Evolutionary conservation across 306 rosid species (phyloP).

Genomic region (Acacia melanoxylon): DNA sequence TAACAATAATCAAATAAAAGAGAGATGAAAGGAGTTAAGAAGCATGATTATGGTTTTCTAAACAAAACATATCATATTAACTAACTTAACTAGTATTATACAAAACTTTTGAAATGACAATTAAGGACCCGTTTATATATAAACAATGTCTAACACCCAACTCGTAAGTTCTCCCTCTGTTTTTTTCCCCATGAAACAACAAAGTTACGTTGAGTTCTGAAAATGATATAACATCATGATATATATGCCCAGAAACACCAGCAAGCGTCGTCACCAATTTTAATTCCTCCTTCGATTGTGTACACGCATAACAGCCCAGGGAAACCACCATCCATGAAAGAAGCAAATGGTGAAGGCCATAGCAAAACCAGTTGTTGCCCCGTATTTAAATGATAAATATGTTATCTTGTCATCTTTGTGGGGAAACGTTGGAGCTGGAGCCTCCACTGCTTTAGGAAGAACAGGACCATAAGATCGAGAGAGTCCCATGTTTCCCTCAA

Average conservation of each 20-base stretch:
- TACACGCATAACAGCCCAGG: neutral
- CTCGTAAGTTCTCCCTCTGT: too few relatives aligned
- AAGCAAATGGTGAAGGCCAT: constrained; percentile 17
- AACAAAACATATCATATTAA: too few relatives aligned
- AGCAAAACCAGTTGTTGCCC: constrained; percentile 17
- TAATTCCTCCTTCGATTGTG: neutral
- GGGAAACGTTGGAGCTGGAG: neutral
- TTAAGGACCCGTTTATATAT: too few relatives aligned
- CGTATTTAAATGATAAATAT: constrained; percentile 28
- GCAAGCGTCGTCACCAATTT: neutral
- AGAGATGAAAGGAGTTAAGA: too few relatives aligned
- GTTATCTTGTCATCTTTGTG: constrained; percentile 2
- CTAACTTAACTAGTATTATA: too few relatives aligned
- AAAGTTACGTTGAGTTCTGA: neutral
- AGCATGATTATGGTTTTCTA: too few relatives aligned
- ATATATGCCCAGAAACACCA: neutral
- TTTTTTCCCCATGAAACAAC: too few relatives aligned
- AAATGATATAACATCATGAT: neutral
- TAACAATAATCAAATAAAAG: too few relatives aligned
- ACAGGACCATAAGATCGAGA: neutral
- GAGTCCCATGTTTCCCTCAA: constrained; percentile 36
- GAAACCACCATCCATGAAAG: constrained; percentile 23
- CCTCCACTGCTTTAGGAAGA: constrained; percentile 1
- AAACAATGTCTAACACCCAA: too few relatives aligned
- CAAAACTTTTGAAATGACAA: too few relatives aligned